These are phyloP conservation scores for Cruciata laevipes DNA, from an alignment of 257 asterid genomes.

Conservation along the genomic window DNA sequence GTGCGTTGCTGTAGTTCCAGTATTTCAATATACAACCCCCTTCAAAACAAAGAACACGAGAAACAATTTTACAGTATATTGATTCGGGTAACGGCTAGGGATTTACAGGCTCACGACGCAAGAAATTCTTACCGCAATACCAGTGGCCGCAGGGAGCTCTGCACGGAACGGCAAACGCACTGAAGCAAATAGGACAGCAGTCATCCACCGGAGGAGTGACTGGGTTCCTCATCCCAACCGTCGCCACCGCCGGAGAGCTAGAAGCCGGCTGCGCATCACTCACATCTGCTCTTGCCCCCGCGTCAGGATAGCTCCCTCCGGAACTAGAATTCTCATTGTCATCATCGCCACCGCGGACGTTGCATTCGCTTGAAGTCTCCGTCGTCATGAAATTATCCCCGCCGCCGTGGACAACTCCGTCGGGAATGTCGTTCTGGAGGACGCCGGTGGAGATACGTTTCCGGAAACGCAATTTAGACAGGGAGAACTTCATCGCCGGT, in stretches of 20 bases:
- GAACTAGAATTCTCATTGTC: constrained; percentile 10
- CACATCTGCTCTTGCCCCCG: background rate
- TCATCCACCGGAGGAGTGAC: constrained; percentile 63
- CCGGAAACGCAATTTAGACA: constrained; percentile 7
- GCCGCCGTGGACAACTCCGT: constrained; percentile 2
- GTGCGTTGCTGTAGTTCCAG: constrained; percentile 59
- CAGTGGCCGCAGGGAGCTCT: constrained; percentile 75
- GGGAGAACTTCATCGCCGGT: constrained; percentile 14
- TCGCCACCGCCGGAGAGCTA: constrained; percentile 9
- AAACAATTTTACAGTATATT: too few relatives aligned
- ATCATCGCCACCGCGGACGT: constrained; percentile 13
- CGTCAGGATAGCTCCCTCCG: constrained; percentile 5
- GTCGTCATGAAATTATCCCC: constrained; percentile 15
- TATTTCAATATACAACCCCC: constrained; percentile 80
- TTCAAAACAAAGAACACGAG: constrained; percentile 17
- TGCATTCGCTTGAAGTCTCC: constrained; percentile 20
- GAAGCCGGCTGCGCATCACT: background rate
- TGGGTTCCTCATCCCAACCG: constrained; percentile 23
- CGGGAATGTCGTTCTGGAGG: background rate
- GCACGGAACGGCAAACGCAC: constrained; percentile 49
- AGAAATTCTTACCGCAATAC: constrained; percentile 51
- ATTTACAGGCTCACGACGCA: background rate
- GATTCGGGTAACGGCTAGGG: background rate
- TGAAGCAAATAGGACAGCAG: constrained; percentile 71
- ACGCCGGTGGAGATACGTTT: constrained; percentile 5